Conservation (phyloP, 2,329 filamentous ascomycete species). For the Botrytis medusae region DNA sequence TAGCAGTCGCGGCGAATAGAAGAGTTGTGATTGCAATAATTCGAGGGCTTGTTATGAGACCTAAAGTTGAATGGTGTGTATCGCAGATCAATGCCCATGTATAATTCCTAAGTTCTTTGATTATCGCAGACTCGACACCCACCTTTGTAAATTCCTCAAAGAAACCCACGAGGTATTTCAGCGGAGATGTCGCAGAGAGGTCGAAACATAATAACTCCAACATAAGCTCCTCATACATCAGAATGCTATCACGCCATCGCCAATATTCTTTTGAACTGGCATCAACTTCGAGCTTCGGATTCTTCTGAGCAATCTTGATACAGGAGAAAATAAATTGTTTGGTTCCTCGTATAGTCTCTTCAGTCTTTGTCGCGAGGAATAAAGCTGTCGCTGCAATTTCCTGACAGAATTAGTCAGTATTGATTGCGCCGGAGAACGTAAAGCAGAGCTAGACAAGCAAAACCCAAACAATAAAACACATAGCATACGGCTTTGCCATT, state of each 20-base stretch:
- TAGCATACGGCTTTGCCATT: neutral
- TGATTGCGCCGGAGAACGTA: neutral
- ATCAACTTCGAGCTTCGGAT: constrained; percentile 83
- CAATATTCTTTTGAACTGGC: constrained; percentile 98
- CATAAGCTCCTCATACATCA: constrained; percentile 89
- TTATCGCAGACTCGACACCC: constrained; percentile 53
- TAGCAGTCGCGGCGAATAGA: constrained; percentile 80
- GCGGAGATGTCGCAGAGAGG: constrained; percentile 84
- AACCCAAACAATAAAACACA: neutral
- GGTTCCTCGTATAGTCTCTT: constrained; percentile 95
- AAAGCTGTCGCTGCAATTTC: constrained; percentile 86
- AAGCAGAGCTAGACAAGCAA: neutral
- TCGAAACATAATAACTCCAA: constrained; percentile 93
- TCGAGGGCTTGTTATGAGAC: constrained; percentile 73
- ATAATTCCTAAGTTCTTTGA: constrained; percentile 74
- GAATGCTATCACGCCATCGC: constrained; percentile 93
- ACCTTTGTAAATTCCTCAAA: constrained; percentile 71
- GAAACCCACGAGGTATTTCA: constrained; percentile 79
- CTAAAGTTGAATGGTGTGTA: constrained; percentile 78
- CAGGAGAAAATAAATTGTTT: constrained; percentile 92
- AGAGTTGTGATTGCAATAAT: constrained; percentile 83
- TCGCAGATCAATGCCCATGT: constrained; percentile 96
- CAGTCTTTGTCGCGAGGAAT: constrained; percentile 94
- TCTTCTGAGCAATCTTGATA: constrained; percentile 92
- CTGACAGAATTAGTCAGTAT: constrained; percentile 42